These are phyloP conservation scores for Phyllosticta capitalensis DNA, from an alignment of 2,329 filamentous ascomycete species.

Conservation along the genomic window DNA sequence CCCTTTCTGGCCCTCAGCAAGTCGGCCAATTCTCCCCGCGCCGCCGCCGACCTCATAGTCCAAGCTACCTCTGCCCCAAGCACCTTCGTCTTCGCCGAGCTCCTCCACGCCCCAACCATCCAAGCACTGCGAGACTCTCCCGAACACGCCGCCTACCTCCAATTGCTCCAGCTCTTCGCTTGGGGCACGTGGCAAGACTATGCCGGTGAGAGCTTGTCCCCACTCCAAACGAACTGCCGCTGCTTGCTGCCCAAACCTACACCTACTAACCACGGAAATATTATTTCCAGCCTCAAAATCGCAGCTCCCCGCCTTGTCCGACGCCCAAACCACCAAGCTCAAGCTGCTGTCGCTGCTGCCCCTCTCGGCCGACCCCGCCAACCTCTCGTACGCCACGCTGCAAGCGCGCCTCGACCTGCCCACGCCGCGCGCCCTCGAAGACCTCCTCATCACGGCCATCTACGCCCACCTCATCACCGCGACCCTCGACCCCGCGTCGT, in stretches of 20 bases:
- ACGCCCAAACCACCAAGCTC: conserved; percentile 71
- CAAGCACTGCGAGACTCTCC: conserved; percentile 57
- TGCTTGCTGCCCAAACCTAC: neutral
- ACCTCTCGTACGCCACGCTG: conserved; percentile 64
- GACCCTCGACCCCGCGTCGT: conserved; percentile 70
- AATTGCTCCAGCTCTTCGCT: conserved; percentile 77
- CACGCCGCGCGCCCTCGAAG: conserved; percentile 64
- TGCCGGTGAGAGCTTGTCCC: conserved; percentile 39
- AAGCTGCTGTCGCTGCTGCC: conserved; percentile 83
- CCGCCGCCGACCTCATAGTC: conserved; percentile 74
- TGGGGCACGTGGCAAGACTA: conserved; percentile 84
- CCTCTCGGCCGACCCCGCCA: conserved; percentile 56
- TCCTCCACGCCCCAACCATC: conserved; percentile 73
- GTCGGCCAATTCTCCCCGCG: conserved; percentile 72
- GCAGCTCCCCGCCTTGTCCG: conserved; percentile 61
- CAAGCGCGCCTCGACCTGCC: conserved; percentile 57
- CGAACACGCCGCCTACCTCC: conserved; percentile 56
- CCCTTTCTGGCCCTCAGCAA: conserved; percentile 88
- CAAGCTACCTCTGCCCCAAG: conserved; percentile 84
- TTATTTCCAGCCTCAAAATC: conserved; percentile 33
- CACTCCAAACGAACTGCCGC: neutral
- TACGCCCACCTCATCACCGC: conserved; percentile 76
- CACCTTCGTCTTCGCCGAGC: conserved; percentile 88
- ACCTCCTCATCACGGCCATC: conserved; percentile 75
- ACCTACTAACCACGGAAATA: neutral